phyloP scores from a whole-genome alignment of 192 early-diverging fungal species.

The Paraglomus brasilianum region DNA sequence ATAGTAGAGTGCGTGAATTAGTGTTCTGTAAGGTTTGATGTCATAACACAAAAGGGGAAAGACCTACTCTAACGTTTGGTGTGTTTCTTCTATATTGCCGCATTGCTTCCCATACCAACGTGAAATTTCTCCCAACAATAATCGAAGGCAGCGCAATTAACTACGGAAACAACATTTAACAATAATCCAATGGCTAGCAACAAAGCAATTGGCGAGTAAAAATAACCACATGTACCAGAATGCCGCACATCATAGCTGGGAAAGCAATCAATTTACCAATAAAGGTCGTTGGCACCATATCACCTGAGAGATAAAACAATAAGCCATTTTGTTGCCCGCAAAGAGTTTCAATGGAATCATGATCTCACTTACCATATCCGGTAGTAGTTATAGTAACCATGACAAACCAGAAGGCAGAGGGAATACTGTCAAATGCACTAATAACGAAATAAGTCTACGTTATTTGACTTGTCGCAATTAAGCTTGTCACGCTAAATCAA shows the following conservation, averaged over 20 bases:
- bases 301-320: constrained; percentile 41
- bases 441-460: not conserved
- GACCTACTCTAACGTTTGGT: constrained; percentile 31
- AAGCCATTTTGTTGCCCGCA: not conserved
- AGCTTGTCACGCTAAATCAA: not conserved
- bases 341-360: not conserved
- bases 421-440: constrained; percentile 74
- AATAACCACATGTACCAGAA: constrained; percentile 43
- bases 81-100: constrained; percentile 40
- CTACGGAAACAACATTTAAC: constrained; percentile 28
- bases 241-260: constrained; percentile 81
- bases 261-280: constrained; percentile 78
- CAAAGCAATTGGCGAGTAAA: not conserved
- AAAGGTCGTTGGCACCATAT: constrained; percentile 80
- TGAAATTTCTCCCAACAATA: constrained; percentile 81
- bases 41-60: not conserved
- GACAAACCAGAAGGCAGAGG: constrained; percentile 74
- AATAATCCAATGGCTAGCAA: not conserved
- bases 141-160: constrained; percentile 82
- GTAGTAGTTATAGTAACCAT: constrained; percentile 81
- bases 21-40: not conserved
- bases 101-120: constrained; percentile 79
- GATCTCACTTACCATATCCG: constrained; percentile 53
- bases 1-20: not conserved
- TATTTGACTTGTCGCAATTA: not conserved